phyloP scores from a whole-genome alignment of 345 rosid genomes.

The Dipteronia sinensis region DNA sequence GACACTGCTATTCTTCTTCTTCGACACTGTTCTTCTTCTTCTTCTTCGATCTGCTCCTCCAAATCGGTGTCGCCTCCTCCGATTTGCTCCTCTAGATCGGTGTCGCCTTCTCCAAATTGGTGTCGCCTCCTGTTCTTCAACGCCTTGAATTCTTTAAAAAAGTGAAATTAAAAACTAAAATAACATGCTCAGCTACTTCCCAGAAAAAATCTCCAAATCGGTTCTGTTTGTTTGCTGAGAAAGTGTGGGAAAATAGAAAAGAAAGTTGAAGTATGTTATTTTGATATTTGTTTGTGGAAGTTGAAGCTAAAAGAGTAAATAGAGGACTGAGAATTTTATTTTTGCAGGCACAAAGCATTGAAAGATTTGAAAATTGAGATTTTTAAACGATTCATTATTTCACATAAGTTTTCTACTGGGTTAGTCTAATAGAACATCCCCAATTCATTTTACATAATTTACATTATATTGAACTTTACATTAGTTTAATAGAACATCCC shows the following conservation, averaged over 20 bases:
- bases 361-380: constrained; percentile 87
- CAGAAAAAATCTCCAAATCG: constrained; percentile 16
- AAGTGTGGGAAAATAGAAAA: background rate
- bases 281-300: background rate
- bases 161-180: constrained; percentile 24
- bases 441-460: no score
- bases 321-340: background rate
- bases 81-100: no score
- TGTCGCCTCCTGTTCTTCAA: no score
- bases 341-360: constrained; percentile 71
- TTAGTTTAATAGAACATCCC: no score
- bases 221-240: constrained; percentile 6
- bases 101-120: no score
- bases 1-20: no score
- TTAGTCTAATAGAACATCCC: constrained; percentile 34
- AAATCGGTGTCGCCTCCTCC: no score
- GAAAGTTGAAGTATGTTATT: background rate
- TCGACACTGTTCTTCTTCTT: no score
- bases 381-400: constrained; percentile 61
- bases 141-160: constrained; percentile 15
- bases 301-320: background rate
- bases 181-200: constrained; percentile 39
- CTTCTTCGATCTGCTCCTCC: no score
- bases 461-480: no score
- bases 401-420: constrained; percentile 87